A percentile compares a stretch with the other conserved stretches of the same genome.
Evolutionary conservation across 2,329 filamentous ascomycete species (phyloP).

Genomic region (Herpotrichia juniperi): DNA sequence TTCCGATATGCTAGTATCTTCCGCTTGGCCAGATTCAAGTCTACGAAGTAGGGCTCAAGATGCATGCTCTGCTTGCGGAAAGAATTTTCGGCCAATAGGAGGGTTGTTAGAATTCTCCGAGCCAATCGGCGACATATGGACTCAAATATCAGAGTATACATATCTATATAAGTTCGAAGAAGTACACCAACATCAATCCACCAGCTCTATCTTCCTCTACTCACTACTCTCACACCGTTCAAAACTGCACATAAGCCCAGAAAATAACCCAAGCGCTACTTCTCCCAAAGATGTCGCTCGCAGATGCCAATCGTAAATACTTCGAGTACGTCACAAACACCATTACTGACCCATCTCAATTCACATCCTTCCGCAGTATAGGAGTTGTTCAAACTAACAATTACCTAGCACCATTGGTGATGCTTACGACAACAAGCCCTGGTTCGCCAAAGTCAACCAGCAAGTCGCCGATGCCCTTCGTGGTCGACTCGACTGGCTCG

Average conservation of each 20-base stretch:
- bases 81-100: conserved; percentile 17
- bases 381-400: not conserved
- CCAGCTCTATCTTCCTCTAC: not conserved
- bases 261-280: not conserved
- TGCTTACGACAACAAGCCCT: conserved; percentile 60
- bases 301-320: conserved; percentile 43
- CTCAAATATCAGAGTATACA: not conserved
- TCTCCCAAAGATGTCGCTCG: conserved; percentile 29
- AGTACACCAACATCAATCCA: not conserved
- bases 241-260: no score
- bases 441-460: conserved; percentile 59
- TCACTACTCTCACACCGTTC: not conserved
- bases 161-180: not conserved
- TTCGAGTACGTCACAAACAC: conserved; percentile 35
- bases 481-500: conserved; percentile 64
- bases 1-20: not conserved
- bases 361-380: no score
- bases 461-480: conserved; percentile 63
- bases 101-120: conserved; percentile 20
- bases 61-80: not conserved
- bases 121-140: conserved; percentile 21
- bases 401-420: conserved; percentile 57
- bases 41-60: not conserved
- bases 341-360: not conserved
- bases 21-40: not conserved